phyloP scores from a whole-genome alignment of 176 grass and related monocot genomes.

The Carex scoparia region DNA sequence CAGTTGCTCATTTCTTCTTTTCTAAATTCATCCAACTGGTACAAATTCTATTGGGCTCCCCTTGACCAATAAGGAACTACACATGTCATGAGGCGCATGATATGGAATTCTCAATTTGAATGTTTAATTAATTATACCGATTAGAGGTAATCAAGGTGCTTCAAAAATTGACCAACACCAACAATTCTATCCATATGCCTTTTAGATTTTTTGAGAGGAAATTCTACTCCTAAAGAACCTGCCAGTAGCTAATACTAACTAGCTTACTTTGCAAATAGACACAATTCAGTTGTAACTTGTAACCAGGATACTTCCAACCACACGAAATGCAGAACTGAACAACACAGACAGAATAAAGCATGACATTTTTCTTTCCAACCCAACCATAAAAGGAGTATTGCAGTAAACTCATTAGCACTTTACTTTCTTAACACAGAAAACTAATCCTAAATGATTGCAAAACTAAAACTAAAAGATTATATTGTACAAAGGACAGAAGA shows the following conservation, averaged over 20 bases:
- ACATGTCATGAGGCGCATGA: too few species aligned
- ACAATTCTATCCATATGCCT: too few species aligned
- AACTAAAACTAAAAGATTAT: not conserved
- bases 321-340: not conserved
- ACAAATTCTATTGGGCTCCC: too few species aligned
- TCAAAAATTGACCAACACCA: too few species aligned
- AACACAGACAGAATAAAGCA: not conserved
- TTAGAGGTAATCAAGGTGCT: too few species aligned
- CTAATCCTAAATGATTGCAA: not conserved
- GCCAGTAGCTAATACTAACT: not conserved
- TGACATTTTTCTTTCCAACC: not conserved
- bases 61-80: too few species aligned
- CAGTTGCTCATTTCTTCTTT: too few species aligned
- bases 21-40: too few species aligned
- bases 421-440: not conserved
- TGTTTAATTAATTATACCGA: too few species aligned
- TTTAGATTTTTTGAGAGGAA: too few species aligned
- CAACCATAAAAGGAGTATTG: not conserved
- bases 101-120: too few species aligned
- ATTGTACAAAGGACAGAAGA: not conserved
- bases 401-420: not conserved
- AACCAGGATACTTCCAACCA: not conserved
- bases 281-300: not conserved
- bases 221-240: not conserved
- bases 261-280: not conserved